Evolutionary conservation across 352 stramenopile genomes (phyloP).

Genomic region (Aphanomyces cochlioides): DNA sequence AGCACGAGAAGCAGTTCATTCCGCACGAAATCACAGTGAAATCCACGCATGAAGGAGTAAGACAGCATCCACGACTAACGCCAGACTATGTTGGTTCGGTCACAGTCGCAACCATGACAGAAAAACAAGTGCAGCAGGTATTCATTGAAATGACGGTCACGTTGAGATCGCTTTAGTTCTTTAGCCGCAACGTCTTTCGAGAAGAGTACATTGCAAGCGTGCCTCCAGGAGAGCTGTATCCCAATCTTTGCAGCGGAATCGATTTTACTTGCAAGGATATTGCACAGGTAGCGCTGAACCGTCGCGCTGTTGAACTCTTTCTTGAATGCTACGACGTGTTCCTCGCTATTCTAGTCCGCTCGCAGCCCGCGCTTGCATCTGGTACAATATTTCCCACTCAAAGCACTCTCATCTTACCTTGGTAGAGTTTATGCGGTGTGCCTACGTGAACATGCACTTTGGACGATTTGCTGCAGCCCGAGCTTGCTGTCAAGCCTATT

Average conservation of each 20-base stretch:
- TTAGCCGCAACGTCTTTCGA: slow-evolving; percentile 16
- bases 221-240: not conserved
- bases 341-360: not conserved
- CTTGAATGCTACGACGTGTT: slow-evolving; percentile 18
- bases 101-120: not conserved
- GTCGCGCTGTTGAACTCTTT: slow-evolving; percentile 20
- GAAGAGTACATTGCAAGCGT: slow-evolving; percentile 12
- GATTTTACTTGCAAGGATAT: not conserved
- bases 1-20: not conserved
- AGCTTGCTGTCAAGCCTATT: not conserved
- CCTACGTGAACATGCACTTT: slow-evolving; percentile 9
- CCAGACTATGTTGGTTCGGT: slow-evolving; percentile 8
- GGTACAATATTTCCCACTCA: not conserved
- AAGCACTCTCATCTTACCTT: not conserved
- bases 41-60: too few relatives aligned
- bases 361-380: slow-evolving; percentile 4
- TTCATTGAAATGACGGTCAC: too few relatives aligned
- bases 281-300: not conserved
- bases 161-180: slow-evolving; percentile 11
- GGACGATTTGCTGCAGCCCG: slow-evolving; percentile 13
- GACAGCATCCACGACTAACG: not conserved
- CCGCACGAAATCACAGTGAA: not conserved
- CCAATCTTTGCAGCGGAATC: slow-evolving; percentile 4
- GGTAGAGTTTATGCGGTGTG: slow-evolving; percentile 13
- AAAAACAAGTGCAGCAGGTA: slow-evolving; percentile 5